Percentiles rank a stretch among this genome's conserved stretches.
Evolutionary conservation across 306 rosid species (phyloP).

Genomic region (Trichosanthes cucumerina): DNA sequence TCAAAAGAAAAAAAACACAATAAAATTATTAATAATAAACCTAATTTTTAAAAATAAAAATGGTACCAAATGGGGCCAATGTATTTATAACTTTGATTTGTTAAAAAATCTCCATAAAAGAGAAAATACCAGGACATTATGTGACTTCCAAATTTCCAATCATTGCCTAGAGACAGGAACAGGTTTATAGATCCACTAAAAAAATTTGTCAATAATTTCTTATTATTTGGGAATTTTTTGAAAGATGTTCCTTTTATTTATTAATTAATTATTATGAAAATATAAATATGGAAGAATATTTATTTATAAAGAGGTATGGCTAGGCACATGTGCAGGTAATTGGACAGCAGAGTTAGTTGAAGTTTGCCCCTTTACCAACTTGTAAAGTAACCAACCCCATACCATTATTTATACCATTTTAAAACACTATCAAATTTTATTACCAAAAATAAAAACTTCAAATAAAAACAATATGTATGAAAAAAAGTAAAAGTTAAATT

Average conservation of each 20-base stretch:
- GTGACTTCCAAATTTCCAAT: neutral
- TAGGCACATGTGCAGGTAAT: neutral
- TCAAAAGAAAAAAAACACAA: neutral
- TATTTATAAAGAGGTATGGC: neutral
- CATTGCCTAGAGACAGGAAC: neutral
- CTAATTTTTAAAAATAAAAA: neutral
- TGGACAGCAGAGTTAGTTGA: conserved; percentile 17
- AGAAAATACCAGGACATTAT: neutral
- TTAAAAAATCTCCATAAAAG: neutral
- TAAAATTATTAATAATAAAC: neutral
- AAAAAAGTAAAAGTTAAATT: neutral
- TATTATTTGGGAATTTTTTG: neutral
- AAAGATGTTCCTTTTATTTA: neutral
- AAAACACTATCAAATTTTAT: neutral
- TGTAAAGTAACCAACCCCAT: conserved; percentile 4
- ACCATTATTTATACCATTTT: neutral
- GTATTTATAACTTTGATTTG: neutral
- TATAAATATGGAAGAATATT: neutral
- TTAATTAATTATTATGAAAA: neutral
- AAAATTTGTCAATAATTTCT: neutral
- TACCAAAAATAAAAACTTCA: neutral
- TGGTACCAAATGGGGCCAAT: neutral
- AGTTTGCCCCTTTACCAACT: conserved; percentile 22
- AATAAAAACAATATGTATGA: neutral
- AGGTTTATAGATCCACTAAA: neutral